A percentile compares a stretch with the other conserved stretches of the same genome.
These are phyloP conservation scores for Telopea speciosissima DNA, from an alignment of 177 flowering plant species.

Conservation along the genomic window DNA sequence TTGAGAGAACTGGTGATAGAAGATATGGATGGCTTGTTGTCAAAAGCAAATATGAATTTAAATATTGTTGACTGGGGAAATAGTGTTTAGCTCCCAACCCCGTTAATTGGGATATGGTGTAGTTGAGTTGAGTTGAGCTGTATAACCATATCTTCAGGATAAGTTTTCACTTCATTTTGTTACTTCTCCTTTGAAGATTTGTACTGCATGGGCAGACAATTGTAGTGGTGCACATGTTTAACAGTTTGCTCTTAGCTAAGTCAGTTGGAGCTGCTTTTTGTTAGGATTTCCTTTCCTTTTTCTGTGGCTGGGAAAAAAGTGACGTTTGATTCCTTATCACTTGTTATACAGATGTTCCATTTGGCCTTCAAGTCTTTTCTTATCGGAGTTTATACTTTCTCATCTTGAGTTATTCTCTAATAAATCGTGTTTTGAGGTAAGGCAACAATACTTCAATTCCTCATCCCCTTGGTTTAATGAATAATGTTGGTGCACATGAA, in stretches of 20 bases:
- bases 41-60: too few species aligned
- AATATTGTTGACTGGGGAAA: too few species aligned
- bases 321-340: neutral
- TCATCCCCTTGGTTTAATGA: neutral
- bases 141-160: neutral
- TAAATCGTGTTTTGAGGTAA: conserved; percentile 88
- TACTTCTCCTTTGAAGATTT: neutral
- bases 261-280: conserved; percentile 1
- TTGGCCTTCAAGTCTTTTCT: conserved; percentile 94
- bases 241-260: neutral
- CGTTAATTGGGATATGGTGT: too few species aligned
- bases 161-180: neutral
- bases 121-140: too few species aligned
- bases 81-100: too few species aligned
- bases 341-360: conserved; percentile 62
- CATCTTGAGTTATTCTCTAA: conserved; percentile 56
- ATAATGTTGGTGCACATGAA: neutral
- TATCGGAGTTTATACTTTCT: conserved; percentile 86
- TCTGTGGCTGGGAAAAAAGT: neutral
- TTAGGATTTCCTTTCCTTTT: neutral
- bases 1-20: too few species aligned
- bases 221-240: neutral
- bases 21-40: too few species aligned
- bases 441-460: conserved; percentile 1
- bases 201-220: conserved; percentile 1